Percentiles rank a stretch among this genome's conserved stretches.
Evolutionary conservation across 169 alveolate genomes (phyloP).

Genomic region (Toxoplasma gondii): DNA sequence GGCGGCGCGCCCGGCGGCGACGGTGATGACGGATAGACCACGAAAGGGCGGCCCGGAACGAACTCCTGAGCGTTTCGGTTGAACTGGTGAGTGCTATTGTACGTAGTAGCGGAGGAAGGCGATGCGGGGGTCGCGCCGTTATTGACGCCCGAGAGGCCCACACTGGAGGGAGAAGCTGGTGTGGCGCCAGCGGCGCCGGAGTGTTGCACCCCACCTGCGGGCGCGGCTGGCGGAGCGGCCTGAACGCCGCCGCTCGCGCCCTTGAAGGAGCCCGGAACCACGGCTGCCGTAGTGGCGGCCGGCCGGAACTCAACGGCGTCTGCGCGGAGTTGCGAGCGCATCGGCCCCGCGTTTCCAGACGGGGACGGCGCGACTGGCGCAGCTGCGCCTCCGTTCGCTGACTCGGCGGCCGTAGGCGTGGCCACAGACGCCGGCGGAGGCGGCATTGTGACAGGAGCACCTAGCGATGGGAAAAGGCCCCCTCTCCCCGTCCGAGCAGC

Average conservation of each 20-base stretch:
- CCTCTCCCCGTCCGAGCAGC: not conserved
- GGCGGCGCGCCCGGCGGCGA: not conserved
- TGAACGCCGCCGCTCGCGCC: not conserved
- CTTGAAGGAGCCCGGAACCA: not conserved
- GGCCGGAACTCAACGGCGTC: constrained; percentile 38
- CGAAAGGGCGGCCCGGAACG: constrained; percentile 59
- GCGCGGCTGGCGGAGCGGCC: not conserved
- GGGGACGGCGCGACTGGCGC: not conserved
- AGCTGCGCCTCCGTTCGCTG: not conserved
- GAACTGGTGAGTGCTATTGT: constrained; percentile 61
- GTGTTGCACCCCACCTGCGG: not conserved
- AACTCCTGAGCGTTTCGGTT: constrained; percentile 65
- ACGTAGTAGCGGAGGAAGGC: constrained; percentile 10
- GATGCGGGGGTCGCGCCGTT: constrained; percentile 43
- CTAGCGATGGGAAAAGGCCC: not conserved
- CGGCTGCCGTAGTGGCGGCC: not conserved
- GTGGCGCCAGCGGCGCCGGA: constrained; percentile 11
- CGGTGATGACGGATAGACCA: not conserved
- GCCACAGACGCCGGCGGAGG: not conserved
- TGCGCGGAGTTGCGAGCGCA: constrained; percentile 33
- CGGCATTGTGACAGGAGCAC: not conserved
- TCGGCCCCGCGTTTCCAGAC: not conserved
- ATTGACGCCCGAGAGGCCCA: constrained; percentile 19
- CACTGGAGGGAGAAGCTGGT: not conserved
- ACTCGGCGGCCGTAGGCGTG: not conserved